A percentile compares a stretch with the other conserved stretches of the same genome.
phyloP scores from a whole-genome alignment of 2,329 filamentous ascomycete genomes.

The Fusarium duplospermum region DNA sequence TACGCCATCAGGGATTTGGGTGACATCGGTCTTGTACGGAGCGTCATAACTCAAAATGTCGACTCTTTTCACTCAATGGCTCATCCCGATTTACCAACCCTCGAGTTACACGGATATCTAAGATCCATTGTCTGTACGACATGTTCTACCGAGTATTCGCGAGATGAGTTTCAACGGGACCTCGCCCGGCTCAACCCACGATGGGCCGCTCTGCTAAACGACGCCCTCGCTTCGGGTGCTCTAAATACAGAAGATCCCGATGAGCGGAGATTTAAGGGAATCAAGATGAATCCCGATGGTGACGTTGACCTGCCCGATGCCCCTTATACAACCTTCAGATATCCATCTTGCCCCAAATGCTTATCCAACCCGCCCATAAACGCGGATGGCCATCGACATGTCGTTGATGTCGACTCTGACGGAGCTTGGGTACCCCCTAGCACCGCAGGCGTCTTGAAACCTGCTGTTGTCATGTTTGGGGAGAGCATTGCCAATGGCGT shows the following conservation, averaged over 20 bases:
- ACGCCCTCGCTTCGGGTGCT: slow-evolving; percentile 79
- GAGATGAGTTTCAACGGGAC: slow-evolving; percentile 79
- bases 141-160: slow-evolving; percentile 77
- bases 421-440: slow-evolving; percentile 79
- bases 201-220: slow-evolving; percentile 81
- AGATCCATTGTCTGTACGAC: slow-evolving; percentile 83
- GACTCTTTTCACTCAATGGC: slow-evolving; percentile 89
- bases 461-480: slow-evolving; percentile 95
- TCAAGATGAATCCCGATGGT: slow-evolving; percentile 92
- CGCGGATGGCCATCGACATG: slow-evolving; percentile 64
- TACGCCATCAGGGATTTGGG: slow-evolving; percentile 80
- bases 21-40: slow-evolving; percentile 76
- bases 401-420: slow-evolving; percentile 79
- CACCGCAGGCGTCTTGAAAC: slow-evolving; percentile 86
- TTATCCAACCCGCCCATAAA: slow-evolving; percentile 70
- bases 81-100: slow-evolving; percentile 78
- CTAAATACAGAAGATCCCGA: slow-evolving; percentile 81
- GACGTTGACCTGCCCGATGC: slow-evolving; percentile 91
- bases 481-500: slow-evolving; percentile 80
- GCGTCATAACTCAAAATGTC: slow-evolving; percentile 94
- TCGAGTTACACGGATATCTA: slow-evolving; percentile 93
- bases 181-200: slow-evolving; percentile 84
- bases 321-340: slow-evolving; percentile 89
- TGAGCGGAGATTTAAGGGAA: slow-evolving; percentile 73
- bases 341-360: slow-evolving; percentile 89